These are phyloP conservation scores for Suhomyces canberraensis DNA, from an alignment of 805 yeast genomes.

Conservation along the genomic window DNA sequence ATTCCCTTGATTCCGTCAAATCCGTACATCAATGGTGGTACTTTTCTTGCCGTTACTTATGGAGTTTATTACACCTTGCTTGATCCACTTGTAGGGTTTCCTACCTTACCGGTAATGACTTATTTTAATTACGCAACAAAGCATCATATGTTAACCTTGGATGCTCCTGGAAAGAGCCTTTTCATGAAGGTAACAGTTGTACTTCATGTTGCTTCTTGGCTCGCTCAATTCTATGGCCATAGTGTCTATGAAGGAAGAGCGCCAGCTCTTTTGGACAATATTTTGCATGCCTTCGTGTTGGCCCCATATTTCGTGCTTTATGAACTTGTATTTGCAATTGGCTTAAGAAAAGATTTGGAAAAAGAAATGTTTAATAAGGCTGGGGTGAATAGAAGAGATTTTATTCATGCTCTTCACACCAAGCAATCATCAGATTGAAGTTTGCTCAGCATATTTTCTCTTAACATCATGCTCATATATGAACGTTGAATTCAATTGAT, in stretches of 20 bases:
- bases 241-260: constrained; percentile 75
- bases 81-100: constrained; percentile 44
- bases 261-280: constrained; percentile 83
- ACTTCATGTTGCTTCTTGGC: constrained; percentile 63
- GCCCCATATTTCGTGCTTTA: constrained; percentile 89
- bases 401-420: constrained; percentile 47
- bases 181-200: constrained; percentile 28
- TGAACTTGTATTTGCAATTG: constrained; percentile 70
- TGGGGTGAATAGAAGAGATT: constrained; percentile 32
- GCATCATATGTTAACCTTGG: constrained; percentile 18
- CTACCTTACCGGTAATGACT: constrained; percentile 23
- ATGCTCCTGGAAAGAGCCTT: constrained; percentile 15
- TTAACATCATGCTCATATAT: constrained; percentile 58
- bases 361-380: constrained; percentile 48
- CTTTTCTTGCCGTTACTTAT: constrained; percentile 44
- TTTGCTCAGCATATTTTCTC: constrained; percentile 40
- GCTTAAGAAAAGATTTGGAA: constrained; percentile 53
- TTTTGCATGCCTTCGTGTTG: constrained; percentile 78
- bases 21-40: constrained; percentile 46
- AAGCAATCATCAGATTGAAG: no score
- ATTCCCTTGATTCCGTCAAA: constrained; percentile 14
- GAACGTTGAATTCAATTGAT: constrained; percentile 62
- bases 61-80: constrained; percentile 57
- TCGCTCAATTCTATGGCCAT: constrained; percentile 85
- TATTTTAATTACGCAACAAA: constrained; percentile 22